A percentile compares a stretch with the other conserved stretches of the same genome.
Evolutionary conservation across 1,284 basidiomycete genomes (phyloP).

Genomic region (Abortiporus biennis): DNA sequence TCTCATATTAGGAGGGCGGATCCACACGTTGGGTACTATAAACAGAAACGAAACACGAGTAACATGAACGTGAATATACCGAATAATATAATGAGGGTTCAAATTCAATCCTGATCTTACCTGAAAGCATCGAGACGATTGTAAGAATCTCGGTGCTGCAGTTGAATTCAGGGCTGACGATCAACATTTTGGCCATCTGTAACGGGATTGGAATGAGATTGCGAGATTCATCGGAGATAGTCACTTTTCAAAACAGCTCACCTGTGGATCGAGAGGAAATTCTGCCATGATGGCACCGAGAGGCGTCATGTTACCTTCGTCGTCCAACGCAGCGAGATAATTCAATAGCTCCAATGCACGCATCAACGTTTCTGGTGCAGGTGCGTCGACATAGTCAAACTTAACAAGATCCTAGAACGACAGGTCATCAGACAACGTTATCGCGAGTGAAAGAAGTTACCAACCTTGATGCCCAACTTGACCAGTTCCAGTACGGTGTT

Average conservation of each 20-base stretch:
- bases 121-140: conserved; percentile 94
- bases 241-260: neutral
- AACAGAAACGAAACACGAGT: too few relatives aligned
- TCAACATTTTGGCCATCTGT: conserved; percentile 96
- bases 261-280: conserved; percentile 86
- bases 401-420: conserved; percentile 72
- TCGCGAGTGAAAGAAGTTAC: conserved; percentile 8
- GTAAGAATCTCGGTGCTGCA: conserved; percentile 96
- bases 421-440: neutral
- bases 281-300: conserved; percentile 95
- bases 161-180: conserved; percentile 90
- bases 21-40: conserved; percentile 90
- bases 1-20: conserved; percentile 84
- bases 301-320: conserved; percentile 88
- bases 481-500: conserved; percentile 94
- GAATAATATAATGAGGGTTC: neutral
- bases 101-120: conserved; percentile 30
- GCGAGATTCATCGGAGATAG: neutral
- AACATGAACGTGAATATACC: neutral
- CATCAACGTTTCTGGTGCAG: conserved; percentile 98
- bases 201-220: neutral
- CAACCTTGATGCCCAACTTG: conserved; percentile 83
- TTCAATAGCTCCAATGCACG: conserved; percentile 94
- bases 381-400: conserved; percentile 96
- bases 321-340: conserved; percentile 88